Evolutionary conservation across 1,139 yeast genomes (phyloP), one percentile per base, ranked within the genome.

Genomic region (Arxiozyma telluris): DNA sequence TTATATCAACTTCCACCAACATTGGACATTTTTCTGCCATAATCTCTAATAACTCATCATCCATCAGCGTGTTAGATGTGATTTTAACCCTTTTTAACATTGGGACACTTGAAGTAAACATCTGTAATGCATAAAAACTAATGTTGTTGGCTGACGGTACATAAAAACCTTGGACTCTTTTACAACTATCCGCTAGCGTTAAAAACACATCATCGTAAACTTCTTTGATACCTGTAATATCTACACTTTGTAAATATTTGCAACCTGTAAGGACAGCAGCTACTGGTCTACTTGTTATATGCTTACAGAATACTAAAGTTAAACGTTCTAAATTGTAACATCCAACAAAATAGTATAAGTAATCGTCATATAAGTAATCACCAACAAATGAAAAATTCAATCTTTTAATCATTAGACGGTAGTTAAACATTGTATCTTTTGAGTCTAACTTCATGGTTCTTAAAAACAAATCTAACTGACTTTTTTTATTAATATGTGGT

Each of bases 1-100:
- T 93, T 53, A 93, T 76, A 71, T 93, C 98, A 52, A 93, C 84
- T 71, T 93, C 98, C 38, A 91, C 96, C 54, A 93, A 74, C 52
- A 84, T 76, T 48, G 84, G 85, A 68, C 98, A 91, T 65, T 79
- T 79, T 20, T 74, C 73, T 54, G 87, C 84, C 71, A 93, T 75
- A 30, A 76, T 76, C 49, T 73, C 63, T n/a, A 91, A 76, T 21
- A 87, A 77, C n/a, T 71, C 79, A 69, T 88, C 95, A 47, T 84
- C 80, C 57, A 93, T 78, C 55, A 78, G 76, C 44, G 72, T 74
- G 65, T 91, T 86, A 55, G 86, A 86, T 58, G 89, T 84, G 53
- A 93, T 78, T 64, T 89, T 89, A 55, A 93, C 81, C 62, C 98
- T 77, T 65, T 90, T 89, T 58, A 93, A 74, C 78, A 83, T 77